phyloP scores from a whole-genome alignment of 2,329 filamentous ascomycete genomes.

The Paraphoma chrysanthemicola region DNA sequence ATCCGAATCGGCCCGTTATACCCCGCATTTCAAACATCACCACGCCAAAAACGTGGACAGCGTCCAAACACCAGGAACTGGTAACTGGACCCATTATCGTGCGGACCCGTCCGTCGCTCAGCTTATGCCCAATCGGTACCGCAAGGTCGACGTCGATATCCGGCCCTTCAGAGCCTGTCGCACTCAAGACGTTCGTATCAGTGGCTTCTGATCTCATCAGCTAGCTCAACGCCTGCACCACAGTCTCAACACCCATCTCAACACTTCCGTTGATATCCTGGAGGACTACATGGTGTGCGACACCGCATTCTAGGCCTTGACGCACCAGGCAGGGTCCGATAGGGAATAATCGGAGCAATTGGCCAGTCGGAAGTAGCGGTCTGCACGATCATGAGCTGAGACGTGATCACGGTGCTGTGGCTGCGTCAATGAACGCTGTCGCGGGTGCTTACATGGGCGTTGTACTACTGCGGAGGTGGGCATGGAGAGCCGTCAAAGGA shows the following conservation, averaged over 20 bases:
- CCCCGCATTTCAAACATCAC: background rate
- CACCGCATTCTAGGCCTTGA: background rate
- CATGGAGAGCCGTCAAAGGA: slow-evolving; percentile 11
- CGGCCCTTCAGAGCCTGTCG: background rate
- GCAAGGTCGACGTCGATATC: background rate
- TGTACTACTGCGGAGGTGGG: slow-evolving; percentile 4
- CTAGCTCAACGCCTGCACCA: slow-evolving; percentile 2
- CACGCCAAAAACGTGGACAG: background rate
- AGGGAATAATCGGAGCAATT: slow-evolving; percentile 3
- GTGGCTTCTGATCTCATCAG: background rate
- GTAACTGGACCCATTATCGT: background rate
- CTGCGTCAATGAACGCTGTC: slow-evolving; percentile 1
- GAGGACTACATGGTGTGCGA: background rate
- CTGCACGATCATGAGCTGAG: slow-evolving; percentile 3
- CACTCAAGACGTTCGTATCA: background rate
- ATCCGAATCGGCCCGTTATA: background rate
- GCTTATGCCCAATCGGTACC: background rate
- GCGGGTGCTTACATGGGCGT: slow-evolving; percentile 4
- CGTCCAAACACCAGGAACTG: background rate
- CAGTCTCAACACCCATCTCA: background rate
- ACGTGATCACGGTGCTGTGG: slow-evolving; percentile 4
- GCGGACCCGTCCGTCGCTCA: background rate
- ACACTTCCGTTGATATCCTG: background rate
- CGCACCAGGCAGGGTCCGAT: slow-evolving; percentile 4
- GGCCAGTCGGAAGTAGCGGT: slow-evolving; percentile 7